These are phyloP conservation scores for Dryas integrifolia DNA, from an alignment of 331 rosid genomes.

Conservation along the genomic window DNA sequence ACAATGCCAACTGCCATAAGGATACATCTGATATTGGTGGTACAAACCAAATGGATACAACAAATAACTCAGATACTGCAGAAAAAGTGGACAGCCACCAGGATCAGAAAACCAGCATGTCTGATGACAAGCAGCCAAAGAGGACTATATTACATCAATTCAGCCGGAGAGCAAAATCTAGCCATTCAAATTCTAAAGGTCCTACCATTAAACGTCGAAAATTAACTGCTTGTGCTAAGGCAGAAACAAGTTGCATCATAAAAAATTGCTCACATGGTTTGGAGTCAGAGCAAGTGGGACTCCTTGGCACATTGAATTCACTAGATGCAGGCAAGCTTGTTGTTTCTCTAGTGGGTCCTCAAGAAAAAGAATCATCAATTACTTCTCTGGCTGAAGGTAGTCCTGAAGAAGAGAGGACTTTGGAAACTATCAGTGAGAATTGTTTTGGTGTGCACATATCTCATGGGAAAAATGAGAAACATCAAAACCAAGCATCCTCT, in stretches of 20 bases:
- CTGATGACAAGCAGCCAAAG: constrained; percentile 38
- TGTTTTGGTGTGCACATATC: constrained; percentile 29
- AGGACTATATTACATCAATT: constrained; percentile 37
- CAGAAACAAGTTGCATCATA: constrained; percentile 36
- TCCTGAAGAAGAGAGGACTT: constrained; percentile 27
- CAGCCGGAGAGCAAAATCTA: constrained; percentile 43
- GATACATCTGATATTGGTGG: constrained; percentile 17
- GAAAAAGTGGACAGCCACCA: constrained; percentile 30
- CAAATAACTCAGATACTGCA: constrained; percentile 25
- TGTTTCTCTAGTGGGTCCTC: constrained; percentile 30
- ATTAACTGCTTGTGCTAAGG: constrained; percentile 54
- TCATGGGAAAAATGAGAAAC: constrained; percentile 32
- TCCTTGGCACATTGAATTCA: constrained; percentile 26
- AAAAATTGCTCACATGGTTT: constrained; percentile 38
- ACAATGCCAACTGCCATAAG: constrained; percentile 18
- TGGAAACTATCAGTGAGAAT: constrained; percentile 14
- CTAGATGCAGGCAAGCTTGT: constrained; percentile 34
- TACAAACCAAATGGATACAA: constrained; percentile 26
- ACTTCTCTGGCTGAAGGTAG: constrained; percentile 35
- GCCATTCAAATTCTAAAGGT: constrained; percentile 40
- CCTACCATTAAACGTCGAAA: constrained; percentile 54
- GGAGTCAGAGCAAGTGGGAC: constrained; percentile 32
- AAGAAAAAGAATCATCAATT: constrained; percentile 26
- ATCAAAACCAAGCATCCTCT: constrained; percentile 30
- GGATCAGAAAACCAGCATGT: constrained; percentile 26